Evolutionary conservation across 2,329 filamentous ascomycete species (phyloP), one percentile per base, ranked within the genome.

Genomic region (Gaeumannomyces sp.): DNA sequence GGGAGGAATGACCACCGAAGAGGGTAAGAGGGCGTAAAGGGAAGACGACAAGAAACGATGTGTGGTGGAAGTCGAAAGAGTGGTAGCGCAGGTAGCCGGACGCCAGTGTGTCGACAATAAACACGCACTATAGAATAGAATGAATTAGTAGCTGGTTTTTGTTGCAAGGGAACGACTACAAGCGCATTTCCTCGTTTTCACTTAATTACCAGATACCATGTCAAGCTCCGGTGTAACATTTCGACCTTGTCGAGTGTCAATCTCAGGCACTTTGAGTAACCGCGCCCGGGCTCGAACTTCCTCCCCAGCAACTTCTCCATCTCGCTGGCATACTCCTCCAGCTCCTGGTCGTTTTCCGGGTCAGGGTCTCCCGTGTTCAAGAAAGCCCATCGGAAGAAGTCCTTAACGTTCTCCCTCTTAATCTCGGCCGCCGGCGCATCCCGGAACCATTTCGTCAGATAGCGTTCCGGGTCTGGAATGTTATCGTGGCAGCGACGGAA

Each of bases 371-470:
- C 78, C 13, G 77, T 76, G 67, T 82, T 83, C 61, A 84, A 78
- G 63, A 88, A 83, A 0, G 82, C 84, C 86, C 85, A 89, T n/a
- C 80, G 74, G 27, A 85, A 77, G 71, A 86, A 88, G 64, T 86
- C 83, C 72, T 83, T 84, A 62, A 88, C 69, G 71, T 88, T 87
- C 38, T 88, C 84, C 19, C 80, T 76, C 64, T 80, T 80, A 60
- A 89, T 83, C 33, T 86, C 83, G 33, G 77, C 73, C 3, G 76
- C 61, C 22, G 79, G 75, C 10, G 84, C 83, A 33, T 81, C 81
- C 29, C 82, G 73, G 70, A 88, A 88, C 86, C 86, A 89, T 67
- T 79, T 81, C 62, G 72, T 75, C 33, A 89, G 66, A 68, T 85
- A 89, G 50, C 72, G 76, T 53, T 82, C 80, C 0, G 79, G 77